Evolutionary conservation across 2,329 filamentous ascomycete genomes (phyloP).

Genomic region (Bipolaris cookei): DNA sequence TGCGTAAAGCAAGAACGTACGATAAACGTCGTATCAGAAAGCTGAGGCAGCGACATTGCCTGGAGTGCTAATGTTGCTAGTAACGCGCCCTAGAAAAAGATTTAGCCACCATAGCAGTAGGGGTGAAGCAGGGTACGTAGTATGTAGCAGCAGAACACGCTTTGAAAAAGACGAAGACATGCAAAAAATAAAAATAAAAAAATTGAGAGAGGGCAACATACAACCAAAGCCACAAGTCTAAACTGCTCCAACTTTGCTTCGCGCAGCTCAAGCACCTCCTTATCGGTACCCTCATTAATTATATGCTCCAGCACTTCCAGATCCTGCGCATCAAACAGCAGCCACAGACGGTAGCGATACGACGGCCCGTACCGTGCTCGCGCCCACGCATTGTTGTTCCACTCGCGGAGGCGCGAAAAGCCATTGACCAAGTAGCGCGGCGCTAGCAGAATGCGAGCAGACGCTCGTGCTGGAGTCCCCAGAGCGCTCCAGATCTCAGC

Average conservation of each 20-base stretch:
- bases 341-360: conserved; percentile 24
- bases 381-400: conserved; percentile 20
- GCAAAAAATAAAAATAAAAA: neutral
- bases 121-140: no score
- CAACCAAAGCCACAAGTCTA: conserved; percentile 26
- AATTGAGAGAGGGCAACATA: conserved; percentile 12
- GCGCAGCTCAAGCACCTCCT: conserved; percentile 15
- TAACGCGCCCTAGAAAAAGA: conserved; percentile 23
- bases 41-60: conserved; percentile 20
- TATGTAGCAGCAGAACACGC: no score
- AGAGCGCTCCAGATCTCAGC: conserved; percentile 17
- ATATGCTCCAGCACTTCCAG: conserved; percentile 25
- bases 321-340: conserved; percentile 28
- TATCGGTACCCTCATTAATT: conserved; percentile 25
- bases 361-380: conserved; percentile 19
- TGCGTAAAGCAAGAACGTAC: conserved; percentile 17
- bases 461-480: conserved; percentile 10
- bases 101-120: neutral
- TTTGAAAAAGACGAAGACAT: neutral
- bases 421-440: conserved; percentile 13
- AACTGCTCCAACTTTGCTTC: conserved; percentile 24
- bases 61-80: conserved; percentile 23
- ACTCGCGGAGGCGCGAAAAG: conserved; percentile 10
- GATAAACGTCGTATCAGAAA: conserved; percentile 18
- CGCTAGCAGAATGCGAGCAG: conserved; percentile 8